phyloP scores from a whole-genome alignment of 164 flowering plant species.

The Tetrastigma voinierianum region DNA sequence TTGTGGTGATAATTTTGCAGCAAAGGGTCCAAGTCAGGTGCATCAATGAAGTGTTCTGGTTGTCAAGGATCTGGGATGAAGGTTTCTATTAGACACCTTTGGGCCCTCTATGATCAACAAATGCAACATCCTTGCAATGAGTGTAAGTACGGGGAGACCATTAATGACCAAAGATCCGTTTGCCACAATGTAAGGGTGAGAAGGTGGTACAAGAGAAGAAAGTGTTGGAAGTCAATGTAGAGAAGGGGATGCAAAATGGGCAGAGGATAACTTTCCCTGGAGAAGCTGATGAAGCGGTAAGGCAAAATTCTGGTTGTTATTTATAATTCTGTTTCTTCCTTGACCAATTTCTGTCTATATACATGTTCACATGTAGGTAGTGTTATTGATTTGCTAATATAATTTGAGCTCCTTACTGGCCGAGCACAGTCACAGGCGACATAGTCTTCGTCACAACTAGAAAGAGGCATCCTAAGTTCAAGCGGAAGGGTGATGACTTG shows the following conservation, averaged over 20 bases:
- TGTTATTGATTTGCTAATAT: not conserved
- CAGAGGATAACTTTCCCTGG: conserved; percentile 61
- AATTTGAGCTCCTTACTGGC: conserved; percentile 38
- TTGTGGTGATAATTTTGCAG: conserved; percentile 22
- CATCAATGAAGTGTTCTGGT: conserved; percentile 51
- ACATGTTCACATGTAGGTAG: not conserved
- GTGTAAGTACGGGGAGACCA: conserved; percentile 52
- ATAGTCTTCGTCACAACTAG: conserved; percentile 65
- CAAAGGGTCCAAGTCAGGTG: conserved; percentile 60
- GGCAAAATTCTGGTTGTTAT: not conserved
- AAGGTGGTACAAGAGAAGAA: conserved; percentile 53
- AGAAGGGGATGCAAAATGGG: conserved; percentile 60
- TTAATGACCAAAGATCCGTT: conserved; percentile 48
- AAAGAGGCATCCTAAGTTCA: conserved; percentile 67
- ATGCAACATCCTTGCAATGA: conserved; percentile 57
- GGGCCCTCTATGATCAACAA: conserved; percentile 64
- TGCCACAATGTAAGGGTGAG: conserved; percentile 52
- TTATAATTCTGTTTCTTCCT: too few species aligned
- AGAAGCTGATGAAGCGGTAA: conserved; percentile 60
- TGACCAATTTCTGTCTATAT: not conserved
- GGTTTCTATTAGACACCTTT: conserved; percentile 53
- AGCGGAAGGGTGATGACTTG: conserved; percentile 65
- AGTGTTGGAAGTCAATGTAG: conserved; percentile 46
- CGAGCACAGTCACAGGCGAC: conserved; percentile 62
- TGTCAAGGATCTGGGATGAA: conserved; percentile 61